These are phyloP conservation scores for Hyaloscypha variabilis DNA, from an alignment of 495 filamentous ascomycete species.

Conservation along the genomic window DNA sequence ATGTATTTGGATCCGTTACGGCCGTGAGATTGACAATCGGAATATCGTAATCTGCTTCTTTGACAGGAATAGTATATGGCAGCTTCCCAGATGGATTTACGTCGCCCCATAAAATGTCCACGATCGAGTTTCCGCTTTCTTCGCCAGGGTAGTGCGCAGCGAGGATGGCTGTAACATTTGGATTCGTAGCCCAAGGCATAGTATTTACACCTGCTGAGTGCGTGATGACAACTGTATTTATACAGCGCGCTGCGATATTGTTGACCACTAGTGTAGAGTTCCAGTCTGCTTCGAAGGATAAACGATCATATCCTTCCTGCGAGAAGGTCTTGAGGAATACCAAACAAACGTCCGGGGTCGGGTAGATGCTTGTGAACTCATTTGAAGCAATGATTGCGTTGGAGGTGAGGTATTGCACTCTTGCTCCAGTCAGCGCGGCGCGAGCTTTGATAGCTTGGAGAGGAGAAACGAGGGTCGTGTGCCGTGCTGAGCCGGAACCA, in stretches of 20 bases:
- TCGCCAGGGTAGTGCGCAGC: constrained; percentile 92
- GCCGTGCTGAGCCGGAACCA: constrained; percentile 66
- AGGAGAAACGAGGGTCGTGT: constrained; percentile 80
- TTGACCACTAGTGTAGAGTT: constrained; percentile 86
- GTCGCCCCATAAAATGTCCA: constrained; percentile 87
- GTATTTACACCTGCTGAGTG: constrained; percentile 82
- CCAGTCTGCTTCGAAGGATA: constrained; percentile 54
- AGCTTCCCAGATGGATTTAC: constrained; percentile 85
- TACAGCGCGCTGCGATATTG: constrained; percentile 72
- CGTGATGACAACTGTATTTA: constrained; percentile 93
- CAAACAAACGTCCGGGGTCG: constrained; percentile 51
- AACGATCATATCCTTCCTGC: constrained; percentile 88
- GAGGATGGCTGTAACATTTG: constrained; percentile 70
- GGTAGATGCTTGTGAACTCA: constrained; percentile 33
- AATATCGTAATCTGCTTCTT: constrained; percentile 32
- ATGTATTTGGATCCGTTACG: constrained; percentile 48
- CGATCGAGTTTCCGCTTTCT: constrained; percentile 83
- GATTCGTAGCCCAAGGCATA: constrained; percentile 71
- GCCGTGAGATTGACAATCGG: constrained; percentile 23
- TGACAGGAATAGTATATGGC: constrained; percentile 77
- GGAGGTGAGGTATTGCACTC: constrained; percentile 68
- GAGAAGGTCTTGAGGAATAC: constrained; percentile 88
- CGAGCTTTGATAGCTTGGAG: constrained; percentile 81
- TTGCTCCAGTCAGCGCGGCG: constrained; percentile 51
- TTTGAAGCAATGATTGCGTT: constrained; percentile 50